Base-by-base conservation (phyloP, 2,329 filamentous ascomycete species). In the Aureobasidium uvarum region DNA sequence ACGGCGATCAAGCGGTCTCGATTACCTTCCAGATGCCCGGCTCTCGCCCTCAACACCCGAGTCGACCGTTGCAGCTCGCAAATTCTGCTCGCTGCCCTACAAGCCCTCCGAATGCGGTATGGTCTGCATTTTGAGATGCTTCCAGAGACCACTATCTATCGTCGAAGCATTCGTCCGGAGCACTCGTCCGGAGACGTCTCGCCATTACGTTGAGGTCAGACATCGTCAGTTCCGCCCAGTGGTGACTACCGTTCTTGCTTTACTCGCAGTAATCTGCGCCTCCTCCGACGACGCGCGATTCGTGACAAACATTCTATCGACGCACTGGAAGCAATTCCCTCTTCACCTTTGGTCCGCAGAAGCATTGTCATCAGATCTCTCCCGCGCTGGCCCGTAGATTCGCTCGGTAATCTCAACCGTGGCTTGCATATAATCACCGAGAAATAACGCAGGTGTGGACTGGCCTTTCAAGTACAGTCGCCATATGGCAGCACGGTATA, bases 61-160 rank as follows among this genome's bases (percentile, higher is more conserved):
- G 31, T 52, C 41, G 41, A 48, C 41, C 56, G 39, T 60, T 60
- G 56, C 31, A n/a, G 11, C 41, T 60, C 56, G 38, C 56, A 48
- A 14, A 46, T 36, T 46, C 56, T 60, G 25, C 56, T 48, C 31
- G 39, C 28, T 60, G 56, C 56, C 56, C 56, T 60, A 48, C 31
- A 46, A 36, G 28, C 56, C 5, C 28, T 48, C 39, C 41, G 28
- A 60, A 60, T 38, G 28, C 23, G 56, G 56, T 14, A 48, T 60
- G 10, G 56, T 18, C 11, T 23, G 25, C 3, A n/a, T 31, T 11
- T 43, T 5, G 18, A 58, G 10, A 20, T 18, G 20, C 18, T 11
- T 39, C 23, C 38, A 58, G 36, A 58, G 6, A 20, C 16, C 54
- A 8, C 5, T 38, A 58, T 14, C 39, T 25, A 58, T 28, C 33